Conservation (phyloP, 129 eudicot species). For the Sambucus nigra region DNA sequence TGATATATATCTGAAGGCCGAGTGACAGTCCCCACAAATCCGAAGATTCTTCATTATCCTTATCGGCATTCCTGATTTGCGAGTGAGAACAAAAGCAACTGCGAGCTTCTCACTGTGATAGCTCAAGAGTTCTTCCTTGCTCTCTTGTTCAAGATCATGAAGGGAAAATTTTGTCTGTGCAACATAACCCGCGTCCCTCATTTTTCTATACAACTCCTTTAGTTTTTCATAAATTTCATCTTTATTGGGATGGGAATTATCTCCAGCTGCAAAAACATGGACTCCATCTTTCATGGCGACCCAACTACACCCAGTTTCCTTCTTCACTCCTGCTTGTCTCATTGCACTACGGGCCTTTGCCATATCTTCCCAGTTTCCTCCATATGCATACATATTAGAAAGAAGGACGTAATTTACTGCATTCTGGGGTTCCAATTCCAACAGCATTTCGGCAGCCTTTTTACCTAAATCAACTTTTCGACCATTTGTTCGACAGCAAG, state of each 20-base stretch:
- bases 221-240: conserved; percentile 57
- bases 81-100: conserved; percentile 77
- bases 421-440: conserved; percentile 65
- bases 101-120: conserved; percentile 94
- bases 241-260: conserved; percentile 59
- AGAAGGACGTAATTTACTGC: conserved; percentile 84
- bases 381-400: conserved; percentile 77
- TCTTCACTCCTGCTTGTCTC: conserved; percentile 53
- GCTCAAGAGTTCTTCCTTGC: conserved; percentile 72
- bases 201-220: conserved; percentile 40
- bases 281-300: conserved; percentile 86
- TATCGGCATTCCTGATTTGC: conserved; percentile 58
- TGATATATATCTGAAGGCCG: conserved; percentile 60
- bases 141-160: conserved; percentile 80
- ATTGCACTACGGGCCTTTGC: conserved; percentile 52
- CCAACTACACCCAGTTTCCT: conserved; percentile 94
- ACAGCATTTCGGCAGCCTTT: conserved; percentile 60
- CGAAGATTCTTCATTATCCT: conserved; percentile 92
- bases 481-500: conserved; percentile 54
- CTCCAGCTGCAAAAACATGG: conserved; percentile 85
- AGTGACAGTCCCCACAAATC: conserved; percentile 90
- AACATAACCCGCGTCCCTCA: conserved; percentile 74
- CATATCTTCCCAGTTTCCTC: conserved; percentile 76
- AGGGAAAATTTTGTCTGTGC: conserved; percentile 56
- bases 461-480: conserved; percentile 37